These are phyloP conservation scores for Candida dendrica DNA, from an alignment of 805 yeast species.

Conservation along the genomic window DNA sequence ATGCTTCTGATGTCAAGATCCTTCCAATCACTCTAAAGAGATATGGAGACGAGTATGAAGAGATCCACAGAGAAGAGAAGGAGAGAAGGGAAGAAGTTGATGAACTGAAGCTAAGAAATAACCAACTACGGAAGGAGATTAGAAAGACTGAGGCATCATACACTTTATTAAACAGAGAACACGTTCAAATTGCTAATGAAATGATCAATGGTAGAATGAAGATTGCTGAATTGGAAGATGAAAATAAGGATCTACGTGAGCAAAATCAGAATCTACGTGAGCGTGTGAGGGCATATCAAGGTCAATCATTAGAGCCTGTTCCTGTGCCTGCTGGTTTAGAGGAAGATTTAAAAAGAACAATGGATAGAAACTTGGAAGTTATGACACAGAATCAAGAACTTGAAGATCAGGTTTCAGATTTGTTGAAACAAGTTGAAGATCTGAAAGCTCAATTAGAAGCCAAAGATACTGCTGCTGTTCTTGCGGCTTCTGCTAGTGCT, in stretches of 20 bases:
- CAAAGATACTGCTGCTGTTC: not conserved
- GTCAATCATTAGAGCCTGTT: constrained; percentile 25
- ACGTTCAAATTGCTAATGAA: constrained; percentile 78
- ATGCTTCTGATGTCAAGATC: constrained; percentile 68
- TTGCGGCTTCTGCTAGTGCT: not conserved
- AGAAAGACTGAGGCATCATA: constrained; percentile 65
- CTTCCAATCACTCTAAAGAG: constrained; percentile 66
- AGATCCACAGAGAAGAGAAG: constrained; percentile 68
- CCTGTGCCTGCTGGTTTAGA: constrained; percentile 33
- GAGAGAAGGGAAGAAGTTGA: constrained; percentile 60
- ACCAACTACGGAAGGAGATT: constrained; percentile 65
- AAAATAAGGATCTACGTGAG: constrained; percentile 51
- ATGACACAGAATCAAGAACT: constrained; percentile 52
- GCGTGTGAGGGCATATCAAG: constrained; percentile 22
- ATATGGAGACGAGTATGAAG: constrained; percentile 68
- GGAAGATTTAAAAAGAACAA: constrained; percentile 48
- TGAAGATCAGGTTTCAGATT: constrained; percentile 42
- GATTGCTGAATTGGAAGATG: constrained; percentile 70
- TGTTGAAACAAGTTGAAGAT: constrained; percentile 34
- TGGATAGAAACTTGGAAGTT: constrained; percentile 58
- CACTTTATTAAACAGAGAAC: constrained; percentile 69
- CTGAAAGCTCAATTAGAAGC: constrained; percentile 20
- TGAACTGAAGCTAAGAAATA: constrained; percentile 60
- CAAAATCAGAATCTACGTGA: constrained; percentile 41
- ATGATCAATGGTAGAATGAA: constrained; percentile 74